Conservation (phyloP, 2,329 filamentous ascomycete species). For the Colletotrichum trifolii region DNA sequence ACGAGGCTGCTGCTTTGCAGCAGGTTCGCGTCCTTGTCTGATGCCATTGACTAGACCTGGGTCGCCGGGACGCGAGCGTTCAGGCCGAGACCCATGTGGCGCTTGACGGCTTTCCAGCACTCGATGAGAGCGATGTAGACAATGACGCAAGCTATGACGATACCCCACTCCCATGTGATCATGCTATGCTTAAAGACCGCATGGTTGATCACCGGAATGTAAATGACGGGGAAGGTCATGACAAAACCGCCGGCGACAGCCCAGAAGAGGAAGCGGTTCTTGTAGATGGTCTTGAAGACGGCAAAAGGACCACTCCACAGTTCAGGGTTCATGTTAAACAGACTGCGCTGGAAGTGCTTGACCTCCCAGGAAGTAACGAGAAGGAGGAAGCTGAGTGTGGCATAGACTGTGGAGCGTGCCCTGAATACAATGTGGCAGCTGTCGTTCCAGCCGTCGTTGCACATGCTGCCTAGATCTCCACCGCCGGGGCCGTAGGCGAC, state of each 20-base stretch:
- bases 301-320: conserved; percentile 60
- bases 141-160: conserved; percentile 69
- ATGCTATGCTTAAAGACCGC: conserved; percentile 76
- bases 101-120: conserved; percentile 76
- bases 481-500: conserved; percentile 66
- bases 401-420: conserved; percentile 76
- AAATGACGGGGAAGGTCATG: conserved; percentile 71
- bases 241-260: conserved; percentile 70
- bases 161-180: conserved; percentile 78
- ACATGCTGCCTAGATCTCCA: conserved; percentile 62
- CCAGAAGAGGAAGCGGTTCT: conserved; percentile 76
- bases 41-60: conserved; percentile 11
- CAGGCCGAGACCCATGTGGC: conserved; percentile 53
- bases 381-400: conserved; percentile 74
- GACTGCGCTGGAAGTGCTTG: conserved; percentile 75
- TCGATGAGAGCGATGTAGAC: conserved; percentile 74
- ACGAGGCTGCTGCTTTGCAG: conserved; percentile 1
- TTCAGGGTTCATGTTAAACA: conserved; percentile 74
- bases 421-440: conserved; percentile 69
- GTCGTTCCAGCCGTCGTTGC: conserved; percentile 65
- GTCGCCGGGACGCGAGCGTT: conserved; percentile 4
- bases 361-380: conserved; percentile 80
- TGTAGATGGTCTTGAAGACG: conserved; percentile 71
- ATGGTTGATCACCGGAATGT: conserved; percentile 74
- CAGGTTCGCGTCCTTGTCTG: neutral